Evolutionary conservation across 306 rosid genomes (phyloP).

Genomic region (Gynostemma pentaphyllum): DNA sequence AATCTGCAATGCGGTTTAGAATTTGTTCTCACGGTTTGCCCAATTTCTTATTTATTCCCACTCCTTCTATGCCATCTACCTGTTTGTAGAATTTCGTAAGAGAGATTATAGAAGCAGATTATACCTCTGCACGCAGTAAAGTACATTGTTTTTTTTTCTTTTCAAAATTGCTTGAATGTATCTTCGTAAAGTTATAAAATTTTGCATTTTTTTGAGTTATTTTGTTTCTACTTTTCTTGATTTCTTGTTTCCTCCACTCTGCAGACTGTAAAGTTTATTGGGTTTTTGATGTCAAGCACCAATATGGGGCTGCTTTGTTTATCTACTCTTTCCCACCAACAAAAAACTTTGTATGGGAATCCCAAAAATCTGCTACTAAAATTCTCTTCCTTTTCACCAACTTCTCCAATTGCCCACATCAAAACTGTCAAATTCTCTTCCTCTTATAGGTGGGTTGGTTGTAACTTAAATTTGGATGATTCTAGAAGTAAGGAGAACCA

Average conservation of each 20-base stretch:
- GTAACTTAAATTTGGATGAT: constrained; percentile 11
- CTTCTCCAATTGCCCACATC: constrained; percentile 2
- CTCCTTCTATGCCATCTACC: neutral
- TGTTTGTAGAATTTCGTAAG: constrained; percentile 2
- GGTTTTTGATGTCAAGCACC: constrained; percentile 27
- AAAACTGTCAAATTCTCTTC: constrained; percentile 11
- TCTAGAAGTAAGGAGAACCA: constrained; percentile 23
- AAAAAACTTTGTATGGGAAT: constrained; percentile 11
- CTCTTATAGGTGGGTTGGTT: constrained; percentile 7
- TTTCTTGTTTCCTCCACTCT: neutral
- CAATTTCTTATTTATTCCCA: neutral
- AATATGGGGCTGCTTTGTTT: constrained; percentile 27
- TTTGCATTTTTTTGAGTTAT: neutral
- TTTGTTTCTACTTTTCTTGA: neutral
- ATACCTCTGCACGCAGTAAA: neutral
- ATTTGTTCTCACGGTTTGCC: no score
- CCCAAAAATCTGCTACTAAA: constrained; percentile 13
- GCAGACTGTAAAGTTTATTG: neutral
- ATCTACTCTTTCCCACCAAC: constrained; percentile 27
- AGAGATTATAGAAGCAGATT: neutral
- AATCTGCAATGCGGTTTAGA: neutral
- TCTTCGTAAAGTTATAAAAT: neutral
- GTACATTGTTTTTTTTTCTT: neutral
- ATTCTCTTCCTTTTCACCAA: constrained; percentile 21
- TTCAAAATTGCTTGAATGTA: neutral